Percentiles rank a stretch among this genome's conserved stretches.
These are phyloP conservation scores for Ballota nigra DNA, from an alignment of 257 asterid species.

Conservation along the genomic window DNA sequence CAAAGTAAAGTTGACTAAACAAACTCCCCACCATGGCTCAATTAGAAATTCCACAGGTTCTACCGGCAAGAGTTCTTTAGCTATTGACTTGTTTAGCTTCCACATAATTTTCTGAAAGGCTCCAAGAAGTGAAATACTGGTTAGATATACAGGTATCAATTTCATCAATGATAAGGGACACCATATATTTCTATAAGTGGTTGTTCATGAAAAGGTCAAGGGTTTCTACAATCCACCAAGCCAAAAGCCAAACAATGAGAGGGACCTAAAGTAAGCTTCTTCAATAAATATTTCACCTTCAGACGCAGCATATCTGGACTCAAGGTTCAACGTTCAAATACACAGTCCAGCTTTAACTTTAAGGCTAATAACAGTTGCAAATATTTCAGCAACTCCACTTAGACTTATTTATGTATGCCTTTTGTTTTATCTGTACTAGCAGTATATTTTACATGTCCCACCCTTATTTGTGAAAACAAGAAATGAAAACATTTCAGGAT, in stretches of 20 bases:
- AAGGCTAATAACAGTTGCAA: constrained; percentile 14
- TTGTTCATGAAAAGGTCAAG: constrained; percentile 10
- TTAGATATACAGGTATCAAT: constrained; percentile 28
- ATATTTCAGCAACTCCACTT: constrained; percentile 3
- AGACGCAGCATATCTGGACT: constrained; percentile 8
- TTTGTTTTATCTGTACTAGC: neutral
- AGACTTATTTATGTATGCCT: neutral
- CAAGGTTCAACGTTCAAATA: constrained; percentile 1
- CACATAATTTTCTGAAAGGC: constrained; percentile 96
- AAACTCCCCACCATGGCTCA: constrained; percentile 99
- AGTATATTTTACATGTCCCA: neutral
- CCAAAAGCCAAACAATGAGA: neutral
- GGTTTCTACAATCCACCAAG: constrained; percentile 9
- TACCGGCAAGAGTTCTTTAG: constrained; percentile 85
- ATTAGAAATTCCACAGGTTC: constrained; percentile 89
- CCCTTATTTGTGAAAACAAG: neutral
- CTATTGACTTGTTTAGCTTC: constrained; percentile 98
- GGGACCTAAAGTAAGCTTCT: constrained; percentile 18
- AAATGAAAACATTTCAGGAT: neutral
- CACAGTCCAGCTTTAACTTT: constrained; percentile 14
- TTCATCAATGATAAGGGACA: constrained; percentile 22
- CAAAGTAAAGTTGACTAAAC: constrained; percentile 92
- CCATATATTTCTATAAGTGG: constrained; percentile 13
- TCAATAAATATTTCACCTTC: constrained; percentile 25
- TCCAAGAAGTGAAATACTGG: constrained; percentile 43